These are phyloP conservation scores for Thuidium tamariscinum DNA, from an alignment of 225 moss, liverwort and hornwort genomes.

Conservation along the genomic window DNA sequence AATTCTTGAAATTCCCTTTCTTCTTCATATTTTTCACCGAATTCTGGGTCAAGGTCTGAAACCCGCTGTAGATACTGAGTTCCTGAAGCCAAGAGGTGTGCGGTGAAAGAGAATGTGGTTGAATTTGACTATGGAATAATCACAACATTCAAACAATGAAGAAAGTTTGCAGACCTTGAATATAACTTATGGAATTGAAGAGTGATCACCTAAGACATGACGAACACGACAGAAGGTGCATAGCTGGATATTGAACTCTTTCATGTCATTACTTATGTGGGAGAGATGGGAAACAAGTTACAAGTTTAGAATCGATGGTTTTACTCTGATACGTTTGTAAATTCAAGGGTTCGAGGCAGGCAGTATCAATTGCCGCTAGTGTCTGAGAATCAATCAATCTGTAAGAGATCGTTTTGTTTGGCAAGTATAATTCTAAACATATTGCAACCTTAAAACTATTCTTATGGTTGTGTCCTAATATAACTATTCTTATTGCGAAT, in stretches of 20 bases:
- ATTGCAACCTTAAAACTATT: background rate
- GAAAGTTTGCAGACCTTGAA: background rate
- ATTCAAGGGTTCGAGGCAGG: background rate
- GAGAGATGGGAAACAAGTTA: background rate
- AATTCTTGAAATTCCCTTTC: background rate
- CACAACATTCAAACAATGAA: background rate
- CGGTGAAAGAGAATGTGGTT: background rate
- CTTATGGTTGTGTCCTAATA: background rate
- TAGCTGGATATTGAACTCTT: background rate
- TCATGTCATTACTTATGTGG: background rate
- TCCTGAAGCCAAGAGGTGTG: background rate
- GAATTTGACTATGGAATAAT: background rate
- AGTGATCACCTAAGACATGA: background rate
- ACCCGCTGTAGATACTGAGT: background rate
- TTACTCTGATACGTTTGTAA: background rate
- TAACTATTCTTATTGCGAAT: background rate
- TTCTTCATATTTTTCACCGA: background rate
- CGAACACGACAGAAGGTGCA: background rate
- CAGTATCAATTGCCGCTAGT: background rate
- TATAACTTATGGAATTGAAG: background rate
- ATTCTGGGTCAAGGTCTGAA: background rate
- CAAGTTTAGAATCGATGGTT: background rate
- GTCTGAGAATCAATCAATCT: background rate
- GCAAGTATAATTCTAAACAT: background rate
- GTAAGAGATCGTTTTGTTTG: background rate